Evolutionary conservation across 768 basidiomycete genomes (phyloP).

Genomic region (Hemileccinum rubropunctum): DNA sequence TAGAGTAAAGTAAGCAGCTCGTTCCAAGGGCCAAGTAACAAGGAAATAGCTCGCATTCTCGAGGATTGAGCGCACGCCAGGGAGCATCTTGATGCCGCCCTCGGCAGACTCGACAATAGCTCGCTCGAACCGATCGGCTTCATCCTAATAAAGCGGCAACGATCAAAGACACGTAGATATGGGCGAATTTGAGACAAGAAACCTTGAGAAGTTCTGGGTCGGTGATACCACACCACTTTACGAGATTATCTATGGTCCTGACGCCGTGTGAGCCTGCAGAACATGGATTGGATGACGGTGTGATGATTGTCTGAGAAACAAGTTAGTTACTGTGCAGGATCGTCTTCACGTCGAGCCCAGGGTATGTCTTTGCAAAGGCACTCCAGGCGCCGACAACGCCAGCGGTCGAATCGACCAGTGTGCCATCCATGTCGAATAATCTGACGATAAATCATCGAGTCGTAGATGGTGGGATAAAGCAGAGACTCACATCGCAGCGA

Average conservation of each 20-base stretch:
- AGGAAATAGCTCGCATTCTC: slow-evolving; percentile 40
- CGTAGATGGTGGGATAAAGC: neutral
- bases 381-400: slow-evolving; percentile 85
- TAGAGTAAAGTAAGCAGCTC: slow-evolving; percentile 5
- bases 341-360: slow-evolving; percentile 54
- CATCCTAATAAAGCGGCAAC: slow-evolving; percentile 41
- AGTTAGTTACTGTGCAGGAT: slow-evolving; percentile 58
- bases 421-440: slow-evolving; percentile 84
- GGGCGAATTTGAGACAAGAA: slow-evolving; percentile 1
- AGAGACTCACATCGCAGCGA: slow-evolving; percentile 39
- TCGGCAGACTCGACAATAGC: slow-evolving; percentile 67
- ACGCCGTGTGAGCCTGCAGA: slow-evolving; percentile 73
- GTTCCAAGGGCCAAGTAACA: neutral
- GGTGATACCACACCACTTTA: slow-evolving; percentile 63
- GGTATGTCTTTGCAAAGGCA: slow-evolving; percentile 68
- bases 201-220: slow-evolving; percentile 73
- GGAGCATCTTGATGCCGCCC: slow-evolving; percentile 64
- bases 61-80: slow-evolving; percentile 65
- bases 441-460: slow-evolving; percentile 32
- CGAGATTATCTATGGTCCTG: slow-evolving; percentile 79
- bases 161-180: slow-evolving; percentile 1
- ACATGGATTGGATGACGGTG: neutral
- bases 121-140: slow-evolving; percentile 75
- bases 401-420: slow-evolving; percentile 76
- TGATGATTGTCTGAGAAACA: neutral